Percentiles rank a stretch among this genome's conserved stretches.
These are phyloP conservation scores for Cucurbita argyrosperma DNA, from an alignment of 306 rosid genomes.

Conservation along the genomic window DNA sequence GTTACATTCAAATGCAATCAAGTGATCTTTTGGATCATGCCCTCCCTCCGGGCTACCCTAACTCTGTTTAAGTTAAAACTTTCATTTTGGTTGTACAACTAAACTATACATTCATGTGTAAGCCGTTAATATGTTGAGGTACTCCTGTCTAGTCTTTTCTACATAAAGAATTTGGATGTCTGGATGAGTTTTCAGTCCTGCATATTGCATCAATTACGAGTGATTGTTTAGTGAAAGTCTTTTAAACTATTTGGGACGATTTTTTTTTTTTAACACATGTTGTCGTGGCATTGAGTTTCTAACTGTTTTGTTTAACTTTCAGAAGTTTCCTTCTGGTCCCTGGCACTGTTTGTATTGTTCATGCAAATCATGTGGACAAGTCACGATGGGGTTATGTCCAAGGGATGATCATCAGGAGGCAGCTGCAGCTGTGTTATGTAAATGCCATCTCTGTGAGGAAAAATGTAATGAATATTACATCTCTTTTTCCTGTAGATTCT, in stretches of 20 bases:
- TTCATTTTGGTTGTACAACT: background rate
- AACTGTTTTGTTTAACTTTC: constrained; percentile 19
- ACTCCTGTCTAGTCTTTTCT: background rate
- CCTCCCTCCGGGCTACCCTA: background rate
- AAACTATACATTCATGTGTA: background rate
- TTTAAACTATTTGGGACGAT: background rate
- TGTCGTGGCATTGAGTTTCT: background rate
- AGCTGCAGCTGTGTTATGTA: constrained; percentile 19
- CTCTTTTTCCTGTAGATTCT: background rate
- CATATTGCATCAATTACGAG: background rate
- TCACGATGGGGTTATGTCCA: constrained; percentile 20
- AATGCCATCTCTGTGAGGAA: constrained; percentile 63
- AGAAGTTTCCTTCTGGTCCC: constrained; percentile 84
- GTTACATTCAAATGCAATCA: background rate
- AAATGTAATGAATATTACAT: constrained; percentile 40
- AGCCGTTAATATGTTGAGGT: background rate
- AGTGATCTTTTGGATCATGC: background rate
- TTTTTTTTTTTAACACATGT: background rate
- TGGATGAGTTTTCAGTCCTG: background rate
- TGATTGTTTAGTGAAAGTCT: background rate
- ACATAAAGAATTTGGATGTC: background rate
- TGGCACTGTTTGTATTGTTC: constrained; percentile 89
- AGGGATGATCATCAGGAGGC: constrained; percentile 18
- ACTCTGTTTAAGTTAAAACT: background rate
- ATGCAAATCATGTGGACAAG: constrained; percentile 78